Conservation (phyloP, 2,329 filamentous ascomycete genomes). For the Calonectria honghensis region DNA sequence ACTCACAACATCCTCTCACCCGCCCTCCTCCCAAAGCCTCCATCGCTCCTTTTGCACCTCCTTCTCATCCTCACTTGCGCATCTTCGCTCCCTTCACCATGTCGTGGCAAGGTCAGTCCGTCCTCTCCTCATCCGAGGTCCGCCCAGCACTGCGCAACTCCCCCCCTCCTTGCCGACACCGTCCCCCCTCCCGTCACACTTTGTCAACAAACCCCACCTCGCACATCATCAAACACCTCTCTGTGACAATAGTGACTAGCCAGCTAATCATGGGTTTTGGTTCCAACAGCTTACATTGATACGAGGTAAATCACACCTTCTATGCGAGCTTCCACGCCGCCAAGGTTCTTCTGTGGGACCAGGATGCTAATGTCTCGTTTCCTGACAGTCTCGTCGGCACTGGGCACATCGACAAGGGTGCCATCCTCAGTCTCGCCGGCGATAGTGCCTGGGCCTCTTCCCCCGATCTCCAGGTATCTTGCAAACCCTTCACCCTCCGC, state of each 20-base stretch:
- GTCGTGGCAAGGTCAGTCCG: constrained; percentile 83
- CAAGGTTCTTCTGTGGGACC: constrained; percentile 7
- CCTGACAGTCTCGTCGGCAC: constrained; percentile 82
- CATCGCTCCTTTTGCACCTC: constrained; percentile 22
- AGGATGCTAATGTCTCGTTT: constrained; percentile 51
- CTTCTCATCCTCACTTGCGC: constrained; percentile 30
- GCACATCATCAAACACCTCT: constrained; percentile 6
- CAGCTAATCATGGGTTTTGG: constrained; percentile 43
- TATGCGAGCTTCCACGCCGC: constrained; percentile 17
- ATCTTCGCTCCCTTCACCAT: constrained; percentile 65
- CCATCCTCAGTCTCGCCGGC: constrained; percentile 87
- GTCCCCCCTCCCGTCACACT: constrained; percentile 45
- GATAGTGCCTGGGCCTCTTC: constrained; percentile 87
- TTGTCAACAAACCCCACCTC: constrained; percentile 26
- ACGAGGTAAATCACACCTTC: constrained; percentile 64
- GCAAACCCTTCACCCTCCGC: constrained; percentile 24
- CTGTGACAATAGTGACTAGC: constrained; percentile 26
- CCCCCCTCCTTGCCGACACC: constrained; percentile 41
- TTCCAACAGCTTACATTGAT: constrained; percentile 69
- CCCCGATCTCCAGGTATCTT: constrained; percentile 80
- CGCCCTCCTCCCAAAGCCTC: constrained; percentile 28
- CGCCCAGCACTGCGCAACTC: constrained; percentile 28
- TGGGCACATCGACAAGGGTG: constrained; percentile 87
- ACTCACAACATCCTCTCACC: constrained; percentile 46
- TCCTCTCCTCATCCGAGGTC: constrained; percentile 38